These are phyloP conservation scores for Chlamydomonas asymmetrica DNA, from an alignment of 139 green algal genomes.

Conservation along the genomic window DNA sequence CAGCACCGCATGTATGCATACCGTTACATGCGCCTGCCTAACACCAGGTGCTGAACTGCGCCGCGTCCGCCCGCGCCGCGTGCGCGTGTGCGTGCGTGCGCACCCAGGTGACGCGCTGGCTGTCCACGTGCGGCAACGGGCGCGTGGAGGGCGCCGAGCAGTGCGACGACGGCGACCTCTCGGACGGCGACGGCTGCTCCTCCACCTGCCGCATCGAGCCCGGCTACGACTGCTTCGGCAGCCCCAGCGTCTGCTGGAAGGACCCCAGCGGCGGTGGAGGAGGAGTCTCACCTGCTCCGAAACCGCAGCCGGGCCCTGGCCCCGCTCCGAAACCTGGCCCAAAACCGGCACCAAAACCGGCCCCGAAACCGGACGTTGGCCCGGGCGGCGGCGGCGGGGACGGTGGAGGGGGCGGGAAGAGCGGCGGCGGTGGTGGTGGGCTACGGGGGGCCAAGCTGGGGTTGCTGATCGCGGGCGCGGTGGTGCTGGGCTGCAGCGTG, in stretches of 20 bases:
- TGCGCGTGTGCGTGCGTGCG: no score
- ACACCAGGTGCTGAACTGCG: no score
- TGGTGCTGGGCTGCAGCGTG: constrained; percentile 21
- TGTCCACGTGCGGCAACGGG: constrained; percentile 80
- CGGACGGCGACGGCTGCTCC: constrained; percentile 75
- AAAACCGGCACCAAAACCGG: not conserved
- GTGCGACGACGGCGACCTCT: constrained; percentile 78
- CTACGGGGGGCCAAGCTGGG: no score
- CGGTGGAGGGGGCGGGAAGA: not conserved
- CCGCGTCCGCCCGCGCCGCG: no score
- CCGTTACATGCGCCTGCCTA: no score
- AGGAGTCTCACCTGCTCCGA: not conserved
- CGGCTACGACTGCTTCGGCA: constrained; percentile 48
- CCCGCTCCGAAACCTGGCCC: not conserved
- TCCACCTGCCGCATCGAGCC: constrained; percentile 62
- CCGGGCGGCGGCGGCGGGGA: not conserved
- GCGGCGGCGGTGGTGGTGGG: not conserved
- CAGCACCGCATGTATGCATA: no score
- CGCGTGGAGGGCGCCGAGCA: constrained; percentile 80
- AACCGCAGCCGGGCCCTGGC: not conserved
- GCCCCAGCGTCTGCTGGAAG: constrained; percentile 39
- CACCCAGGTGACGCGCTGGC: constrained; percentile 71
- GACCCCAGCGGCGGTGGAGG: constrained; percentile 1
- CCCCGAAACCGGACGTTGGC: not conserved
- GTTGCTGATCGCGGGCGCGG: constrained; percentile 6